These are phyloP conservation scores for Sparassis latifolia DNA, from an alignment of 1,284 basidiomycete genomes.

Conservation along the genomic window DNA sequence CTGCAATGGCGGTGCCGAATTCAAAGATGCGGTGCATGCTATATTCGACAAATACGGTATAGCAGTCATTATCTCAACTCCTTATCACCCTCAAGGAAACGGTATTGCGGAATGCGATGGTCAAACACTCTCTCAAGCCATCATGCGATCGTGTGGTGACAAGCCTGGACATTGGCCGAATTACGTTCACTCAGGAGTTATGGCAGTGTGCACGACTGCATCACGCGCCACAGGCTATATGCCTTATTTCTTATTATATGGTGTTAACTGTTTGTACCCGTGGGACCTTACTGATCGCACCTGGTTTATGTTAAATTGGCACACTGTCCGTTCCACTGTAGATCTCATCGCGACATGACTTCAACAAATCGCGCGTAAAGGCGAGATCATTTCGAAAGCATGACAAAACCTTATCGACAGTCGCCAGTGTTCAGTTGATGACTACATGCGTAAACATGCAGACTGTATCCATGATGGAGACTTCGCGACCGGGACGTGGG, in stretches of 20 bases:
- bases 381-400: slow-evolving; percentile 1
- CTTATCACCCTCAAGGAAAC: slow-evolving; percentile 18
- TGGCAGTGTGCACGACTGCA: background rate
- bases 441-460: slow-evolving; percentile 15
- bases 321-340: slow-evolving; percentile 16
- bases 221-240: background rate
- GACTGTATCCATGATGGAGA: slow-evolving; percentile 8
- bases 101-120: slow-evolving; percentile 32
- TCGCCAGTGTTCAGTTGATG: slow-evolving; percentile 17
- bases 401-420: slow-evolving; percentile 10
- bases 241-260: slow-evolving; percentile 10
- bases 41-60: slow-evolving; percentile 29
- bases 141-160: slow-evolving; percentile 29
- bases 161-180: slow-evolving; percentile 26
- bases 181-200: slow-evolving; percentile 28
- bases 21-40: slow-evolving; percentile 19
- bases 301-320: slow-evolving; percentile 21
- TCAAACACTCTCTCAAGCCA: slow-evolving; percentile 7
- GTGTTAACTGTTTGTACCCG: slow-evolving; percentile 32
- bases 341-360: slow-evolving; percentile 11
- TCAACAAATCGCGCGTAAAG: slow-evolving; percentile 23
- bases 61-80: background rate
- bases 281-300: slow-evolving; percentile 14
- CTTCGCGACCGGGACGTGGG: slow-evolving; percentile 21
- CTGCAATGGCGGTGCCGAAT: slow-evolving; percentile 25